These are phyloP conservation scores for Fusarium sambucinum DNA, from an alignment of 2,329 filamentous ascomycete genomes.

Conservation along the genomic window DNA sequence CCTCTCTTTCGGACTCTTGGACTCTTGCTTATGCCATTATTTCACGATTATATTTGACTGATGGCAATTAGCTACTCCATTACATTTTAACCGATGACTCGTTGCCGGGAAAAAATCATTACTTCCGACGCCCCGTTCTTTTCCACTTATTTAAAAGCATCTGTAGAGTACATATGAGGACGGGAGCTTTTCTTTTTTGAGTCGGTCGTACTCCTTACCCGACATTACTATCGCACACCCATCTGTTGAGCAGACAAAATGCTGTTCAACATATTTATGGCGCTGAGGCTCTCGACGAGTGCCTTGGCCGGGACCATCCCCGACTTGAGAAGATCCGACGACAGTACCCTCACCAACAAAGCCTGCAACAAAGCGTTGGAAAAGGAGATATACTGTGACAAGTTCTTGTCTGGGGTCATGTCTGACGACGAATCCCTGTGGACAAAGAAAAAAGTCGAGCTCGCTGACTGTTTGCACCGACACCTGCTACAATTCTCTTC, in stretches of 20 bases:
- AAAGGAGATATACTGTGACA: not conserved
- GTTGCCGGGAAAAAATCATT: not conserved
- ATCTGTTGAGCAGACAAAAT: not conserved
- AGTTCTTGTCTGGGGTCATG: not conserved
- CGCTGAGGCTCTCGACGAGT: not conserved
- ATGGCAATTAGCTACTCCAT: not conserved
- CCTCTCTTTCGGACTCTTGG: not conserved
- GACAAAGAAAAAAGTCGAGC: not conserved
- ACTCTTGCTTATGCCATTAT: not conserved
- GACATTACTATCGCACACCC: not conserved
- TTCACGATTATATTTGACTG: not conserved
- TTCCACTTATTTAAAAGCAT: not conserved
- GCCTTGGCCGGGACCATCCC: not conserved
- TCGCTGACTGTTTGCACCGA: constrained; percentile 26
- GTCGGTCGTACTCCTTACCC: not conserved
- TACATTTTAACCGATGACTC: not conserved
- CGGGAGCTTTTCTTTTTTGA: not conserved
- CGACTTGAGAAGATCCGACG: not conserved
- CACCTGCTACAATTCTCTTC: constrained; percentile 15
- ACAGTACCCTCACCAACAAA: not conserved
- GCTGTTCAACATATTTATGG: not conserved
- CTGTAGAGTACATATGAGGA: not conserved
- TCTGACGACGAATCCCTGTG: not conserved
- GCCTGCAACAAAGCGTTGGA: not conserved
- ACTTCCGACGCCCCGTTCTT: not conserved